Evolutionary conservation across 257 asterid genomes (phyloP).

Genomic region (Solanum clarkiae): DNA sequence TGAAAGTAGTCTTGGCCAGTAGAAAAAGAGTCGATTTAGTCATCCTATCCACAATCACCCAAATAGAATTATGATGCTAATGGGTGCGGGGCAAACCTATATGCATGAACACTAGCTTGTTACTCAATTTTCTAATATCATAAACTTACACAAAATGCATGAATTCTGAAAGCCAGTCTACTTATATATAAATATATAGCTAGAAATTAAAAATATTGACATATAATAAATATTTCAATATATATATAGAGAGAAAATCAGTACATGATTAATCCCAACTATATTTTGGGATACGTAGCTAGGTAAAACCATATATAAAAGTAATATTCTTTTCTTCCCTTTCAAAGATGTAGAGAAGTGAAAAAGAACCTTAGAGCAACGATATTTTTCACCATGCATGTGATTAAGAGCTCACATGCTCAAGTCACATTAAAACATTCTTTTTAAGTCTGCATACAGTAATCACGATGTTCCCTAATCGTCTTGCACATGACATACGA

Average conservation of each 20-base stretch:
- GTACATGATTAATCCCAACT: not conserved
- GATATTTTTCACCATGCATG: not conserved
- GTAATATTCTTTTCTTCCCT: not conserved
- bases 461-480: too few species aligned
- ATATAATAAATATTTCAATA: not conserved
- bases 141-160: not conserved
- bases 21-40: too few species aligned
- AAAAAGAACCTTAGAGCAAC: not conserved
- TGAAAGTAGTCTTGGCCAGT: too few species aligned
- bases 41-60: too few species aligned
- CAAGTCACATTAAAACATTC: not conserved
- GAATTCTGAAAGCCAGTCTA: not conserved
- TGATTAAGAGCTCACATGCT: not conserved
- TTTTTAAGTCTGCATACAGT: not conserved
- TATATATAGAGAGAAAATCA: not conserved
- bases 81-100: too few species aligned
- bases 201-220: not conserved
- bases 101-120: too few species aligned
- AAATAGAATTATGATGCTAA: too few species aligned
- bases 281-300: not conserved
- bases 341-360: not conserved
- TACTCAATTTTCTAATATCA: too few species aligned
- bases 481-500: too few species aligned
- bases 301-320: not conserved
- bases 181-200: not conserved